Evolutionary conservation across 2,329 filamentous ascomycete species (phyloP).

Genomic region (Eutypella sp.): DNA sequence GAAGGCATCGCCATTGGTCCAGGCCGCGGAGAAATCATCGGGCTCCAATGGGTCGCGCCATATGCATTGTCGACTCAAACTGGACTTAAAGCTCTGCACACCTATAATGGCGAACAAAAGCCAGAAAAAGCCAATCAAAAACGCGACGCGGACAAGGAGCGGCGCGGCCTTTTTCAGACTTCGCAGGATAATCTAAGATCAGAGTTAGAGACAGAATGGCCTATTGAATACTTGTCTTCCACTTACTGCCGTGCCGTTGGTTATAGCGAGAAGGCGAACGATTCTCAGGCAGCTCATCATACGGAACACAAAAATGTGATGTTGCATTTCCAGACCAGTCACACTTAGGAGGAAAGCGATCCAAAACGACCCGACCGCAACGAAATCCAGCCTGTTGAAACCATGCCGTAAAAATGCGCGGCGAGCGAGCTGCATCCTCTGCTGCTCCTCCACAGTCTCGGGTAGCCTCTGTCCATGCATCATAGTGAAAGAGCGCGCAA

Average conservation of each 20-base stretch:
- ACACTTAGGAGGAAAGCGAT: slow-evolving; percentile 74
- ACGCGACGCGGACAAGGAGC: slow-evolving; percentile 84
- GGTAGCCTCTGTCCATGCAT: slow-evolving; percentile 57
- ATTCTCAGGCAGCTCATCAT: slow-evolving; percentile 97
- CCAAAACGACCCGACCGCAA: slow-evolving; percentile 95
- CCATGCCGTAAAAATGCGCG: slow-evolving; percentile 90
- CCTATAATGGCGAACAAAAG: slow-evolving; percentile 94
- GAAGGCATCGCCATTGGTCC: slow-evolving; percentile 64
- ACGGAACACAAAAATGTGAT: slow-evolving; percentile 83
- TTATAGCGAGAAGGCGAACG: slow-evolving; percentile 81
- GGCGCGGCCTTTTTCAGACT: slow-evolving; percentile 95
- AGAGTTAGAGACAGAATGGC: slow-evolving; percentile 12
- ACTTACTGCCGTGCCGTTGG: slow-evolving; percentile 83
- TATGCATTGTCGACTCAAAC: slow-evolving; percentile 69
- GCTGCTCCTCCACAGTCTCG: slow-evolving; percentile 68
- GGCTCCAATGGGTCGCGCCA: slow-evolving; percentile 65
- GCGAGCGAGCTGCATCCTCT: slow-evolving; percentile 79
- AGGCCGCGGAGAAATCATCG: slow-evolving; percentile 50
- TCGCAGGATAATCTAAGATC: slow-evolving; percentile 72
- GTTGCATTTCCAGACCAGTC: slow-evolving; percentile 59
- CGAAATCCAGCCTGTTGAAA: slow-evolving; percentile 92
- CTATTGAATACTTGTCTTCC: not conserved
- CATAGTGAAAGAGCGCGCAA: slow-evolving; percentile 74
- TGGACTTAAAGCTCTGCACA: slow-evolving; percentile 91
- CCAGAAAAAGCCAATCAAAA: slow-evolving; percentile 96